Evolutionary conservation across 2,329 filamentous ascomycete species (phyloP).

Genomic region (Botrytis galanthina): DNA sequence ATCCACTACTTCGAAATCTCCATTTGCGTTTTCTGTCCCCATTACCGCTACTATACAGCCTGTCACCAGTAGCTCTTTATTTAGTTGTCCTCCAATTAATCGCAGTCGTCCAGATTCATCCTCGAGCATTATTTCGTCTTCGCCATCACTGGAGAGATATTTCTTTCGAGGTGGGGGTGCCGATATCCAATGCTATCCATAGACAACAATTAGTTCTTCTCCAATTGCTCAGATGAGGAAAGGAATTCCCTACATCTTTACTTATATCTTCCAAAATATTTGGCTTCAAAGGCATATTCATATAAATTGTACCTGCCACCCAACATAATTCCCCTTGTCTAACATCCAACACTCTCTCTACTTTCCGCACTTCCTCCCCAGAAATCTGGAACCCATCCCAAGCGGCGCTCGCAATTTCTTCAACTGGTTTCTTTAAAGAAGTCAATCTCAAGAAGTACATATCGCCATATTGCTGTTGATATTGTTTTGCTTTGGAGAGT

Average conservation of each 20-base stretch:
- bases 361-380: constrained; percentile 69
- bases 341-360: constrained; percentile 90
- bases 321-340: constrained; percentile 94
- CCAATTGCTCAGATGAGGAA: not conserved
- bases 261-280: constrained; percentile 94
- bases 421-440: constrained; percentile 80
- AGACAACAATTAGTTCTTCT: not conserved
- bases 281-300: constrained; percentile 95
- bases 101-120: constrained; percentile 90
- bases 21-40: constrained; percentile 88
- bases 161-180: constrained; percentile 74
- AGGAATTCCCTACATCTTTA: constrained; percentile 67
- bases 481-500: constrained; percentile 69
- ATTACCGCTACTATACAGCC: constrained; percentile 93
- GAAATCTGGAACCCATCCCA: constrained; percentile 80
- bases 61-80: constrained; percentile 74
- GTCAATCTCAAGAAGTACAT: constrained; percentile 94
- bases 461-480: constrained; percentile 93
- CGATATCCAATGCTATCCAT: constrained; percentile 79
- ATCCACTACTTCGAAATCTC: constrained; percentile 90
- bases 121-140: constrained; percentile 79
- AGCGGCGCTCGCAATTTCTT: constrained; percentile 67
- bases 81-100: constrained; percentile 69
- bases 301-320: constrained; percentile 92
- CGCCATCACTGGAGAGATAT: constrained; percentile 62